Base-by-base conservation (phyloP, 2,329 filamentous ascomycete genomes). In the Curvularia sp. region DNA sequence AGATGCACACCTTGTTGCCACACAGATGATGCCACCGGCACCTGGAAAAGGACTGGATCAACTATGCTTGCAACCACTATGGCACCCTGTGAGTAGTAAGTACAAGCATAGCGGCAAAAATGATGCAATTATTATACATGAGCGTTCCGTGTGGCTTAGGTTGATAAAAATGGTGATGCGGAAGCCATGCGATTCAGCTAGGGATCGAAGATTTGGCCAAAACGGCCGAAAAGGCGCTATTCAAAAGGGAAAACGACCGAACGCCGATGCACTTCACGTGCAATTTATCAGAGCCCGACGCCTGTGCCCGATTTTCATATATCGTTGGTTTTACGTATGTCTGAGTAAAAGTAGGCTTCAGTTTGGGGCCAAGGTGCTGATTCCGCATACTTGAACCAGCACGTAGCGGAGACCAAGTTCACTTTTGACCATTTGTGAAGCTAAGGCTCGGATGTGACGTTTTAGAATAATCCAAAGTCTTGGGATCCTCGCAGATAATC, bases 401-500 rank as follows among this genome's bases (percentile, higher is more conserved):
- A 41, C 15, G 9, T n/a, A 43, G 38, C 38, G 46, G 47, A 55
- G 35, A 13, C 4, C 4, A 18, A 48, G 44, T 22, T 4, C 18
- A 46, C 41, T 20, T 35, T 28, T 38, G 28, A 51, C 30, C 28
- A 44, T 20, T 51, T n/a, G n/a, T 20, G 20, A 43, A 5, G 30
- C 30, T 6, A 12, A 26, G 49, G 22, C 54, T 33, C 33, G 24
- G 49, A n/a, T 35, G 44, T 56, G 54, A 56, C 54, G 48, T 47
- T 31, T 31, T 20, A 15, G 12, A 56, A 44, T 24, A 56, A 31
- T 35, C 44, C n/a, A 26, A 5, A 46, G 30, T 20, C 42, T 41
- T 56, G 41, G 12, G 24, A 59, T 52, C 57, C 53, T 47, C 53
- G 57, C 20, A 43, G 53, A 18, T 43, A 35, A 57, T 60, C 53